Evolutionary conservation across 2,329 filamentous ascomycete genomes (phyloP), one percentile per base, ranked within the genome.

Genomic region (Pseudocercospora vitis): DNA sequence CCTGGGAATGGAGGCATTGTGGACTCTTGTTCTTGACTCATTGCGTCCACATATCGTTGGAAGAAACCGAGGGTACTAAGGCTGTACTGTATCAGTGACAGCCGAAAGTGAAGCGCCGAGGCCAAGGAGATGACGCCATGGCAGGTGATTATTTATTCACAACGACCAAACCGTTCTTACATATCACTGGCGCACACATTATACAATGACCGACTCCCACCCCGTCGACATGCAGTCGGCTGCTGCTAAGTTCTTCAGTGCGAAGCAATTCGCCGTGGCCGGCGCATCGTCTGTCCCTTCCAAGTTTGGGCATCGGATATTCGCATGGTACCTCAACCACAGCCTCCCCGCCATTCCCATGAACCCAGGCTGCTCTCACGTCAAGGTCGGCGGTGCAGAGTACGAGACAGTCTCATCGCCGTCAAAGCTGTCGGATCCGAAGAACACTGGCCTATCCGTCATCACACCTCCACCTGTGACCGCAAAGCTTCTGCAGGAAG

Each of bases 231-330:
- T 88, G 76, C 85, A 91, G 68, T 78, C 83, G 46, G 82, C 87
- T 40, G 85, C 90, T 33, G 85, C 84, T 56, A 80, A 80, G 7
- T 96, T 96, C 79, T 95, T 96, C 76, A 80, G 83, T 1, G 87
- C 87, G 7, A 83, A 86, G 24, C 79, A 82, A 59, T 96, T 94
- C 71, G 92, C 92, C 52, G 92, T 97, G 23, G 90, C 91, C 14
- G 92, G 92, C 64, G 92, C 92, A 31, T 94, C 88, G 69, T 88
- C 88, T 47, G 90, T 95, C 73, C 78, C 87, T 33, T 77, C 79
- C 68, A 96, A 96, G 72, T 96, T 88, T 68, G 92, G 94, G 19
- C 87, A 96, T 73, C 91, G 90, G 77, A 85, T 97, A 62, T 89
- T 96, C 69, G 82, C 82, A 11, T 97, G 92, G 92, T 97, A 97